Conservation (phyloP, 768 basidiomycete genomes). For the Boletus rufocinnamomeus region DNA sequence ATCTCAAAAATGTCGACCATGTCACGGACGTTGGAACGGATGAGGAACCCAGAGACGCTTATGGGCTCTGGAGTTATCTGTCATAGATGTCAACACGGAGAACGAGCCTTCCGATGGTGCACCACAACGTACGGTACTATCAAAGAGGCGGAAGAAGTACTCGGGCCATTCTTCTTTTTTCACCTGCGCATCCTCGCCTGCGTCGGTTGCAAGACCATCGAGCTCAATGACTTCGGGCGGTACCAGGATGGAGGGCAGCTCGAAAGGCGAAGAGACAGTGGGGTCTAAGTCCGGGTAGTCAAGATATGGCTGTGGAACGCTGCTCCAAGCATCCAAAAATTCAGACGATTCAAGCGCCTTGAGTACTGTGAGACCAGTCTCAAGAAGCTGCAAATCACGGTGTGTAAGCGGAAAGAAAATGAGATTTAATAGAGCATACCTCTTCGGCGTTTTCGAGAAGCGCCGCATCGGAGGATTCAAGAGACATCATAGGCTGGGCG, state of each 20-base stretch:
- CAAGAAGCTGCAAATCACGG: conserved; percentile 59
- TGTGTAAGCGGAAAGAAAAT: not conserved
- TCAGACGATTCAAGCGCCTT: conserved; percentile 59
- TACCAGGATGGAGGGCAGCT: conserved; percentile 77
- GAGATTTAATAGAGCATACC: conserved; percentile 38
- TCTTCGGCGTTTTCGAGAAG: conserved; percentile 59
- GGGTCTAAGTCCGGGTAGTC: conserved; percentile 46
- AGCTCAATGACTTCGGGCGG: conserved; percentile 87
- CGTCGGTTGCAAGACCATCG: conserved; percentile 66
- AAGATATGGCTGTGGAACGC: conserved; percentile 67
- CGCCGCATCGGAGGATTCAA: conserved; percentile 45
- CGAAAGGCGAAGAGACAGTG: conserved; percentile 50
- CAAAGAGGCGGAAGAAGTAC: conserved; percentile 67
- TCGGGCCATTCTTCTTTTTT: conserved; percentile 86
- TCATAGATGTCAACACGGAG: conserved; percentile 3
- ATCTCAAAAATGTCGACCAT: conserved; percentile 89
- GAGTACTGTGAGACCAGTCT: conserved; percentile 64
- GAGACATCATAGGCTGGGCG: conserved; percentile 59
- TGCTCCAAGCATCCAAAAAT: conserved; percentile 56
- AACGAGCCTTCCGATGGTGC: not conserved
- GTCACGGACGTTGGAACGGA: conserved; percentile 75
- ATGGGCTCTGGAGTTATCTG: conserved; percentile 78
- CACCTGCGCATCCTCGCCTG: conserved; percentile 68
- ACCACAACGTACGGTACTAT: conserved; percentile 47
- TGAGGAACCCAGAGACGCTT: conserved; percentile 75